Percentiles rank a stretch among this genome's conserved stretches.
Evolutionary conservation across 2,329 filamentous ascomycete species (phyloP).

Genomic region (Didymella arachidicola): DNA sequence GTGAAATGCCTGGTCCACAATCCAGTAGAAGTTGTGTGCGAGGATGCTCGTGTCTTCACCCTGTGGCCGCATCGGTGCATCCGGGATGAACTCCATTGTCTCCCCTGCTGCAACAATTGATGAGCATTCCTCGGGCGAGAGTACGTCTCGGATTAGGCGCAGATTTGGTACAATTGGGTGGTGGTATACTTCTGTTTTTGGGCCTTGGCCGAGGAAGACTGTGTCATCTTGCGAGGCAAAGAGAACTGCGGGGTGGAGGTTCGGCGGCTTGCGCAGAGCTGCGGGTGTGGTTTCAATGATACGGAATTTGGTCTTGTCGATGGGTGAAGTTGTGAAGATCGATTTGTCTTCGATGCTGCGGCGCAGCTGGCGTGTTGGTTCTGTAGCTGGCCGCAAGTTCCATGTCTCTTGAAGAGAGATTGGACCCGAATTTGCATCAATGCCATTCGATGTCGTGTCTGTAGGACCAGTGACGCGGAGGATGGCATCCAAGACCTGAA

Average conservation of each 20-base stretch:
- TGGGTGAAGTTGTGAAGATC: constrained; percentile 42
- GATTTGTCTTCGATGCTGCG: constrained; percentile 66
- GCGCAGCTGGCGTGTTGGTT: constrained; percentile 58
- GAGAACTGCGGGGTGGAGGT: constrained; percentile 71
- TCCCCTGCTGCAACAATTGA: constrained; percentile 73
- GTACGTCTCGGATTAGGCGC: constrained; percentile 66
- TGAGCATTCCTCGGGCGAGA: constrained; percentile 68
- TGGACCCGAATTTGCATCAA: constrained; percentile 49
- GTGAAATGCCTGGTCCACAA: constrained; percentile 69
- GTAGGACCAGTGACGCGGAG: constrained; percentile 69
- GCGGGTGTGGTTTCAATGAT: constrained; percentile 70
- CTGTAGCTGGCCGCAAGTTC: constrained; percentile 61
- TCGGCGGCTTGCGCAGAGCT: constrained; percentile 69
- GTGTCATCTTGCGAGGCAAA: constrained; percentile 68
- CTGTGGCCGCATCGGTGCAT: constrained; percentile 71
- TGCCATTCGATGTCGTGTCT: constrained; percentile 54
- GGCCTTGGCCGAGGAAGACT: constrained; percentile 58
- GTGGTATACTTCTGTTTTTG: constrained; percentile 62
- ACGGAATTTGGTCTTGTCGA: constrained; percentile 55
- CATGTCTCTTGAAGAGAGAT: constrained; percentile 68
- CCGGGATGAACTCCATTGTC: constrained; percentile 70
- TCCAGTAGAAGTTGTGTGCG: constrained; percentile 78
- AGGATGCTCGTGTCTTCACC: constrained; percentile 68
- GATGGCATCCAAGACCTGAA: constrained; percentile 70
- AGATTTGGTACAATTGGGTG: constrained; percentile 71